These are phyloP conservation scores for Diaporthe ampelina DNA, from an alignment of 2,329 filamentous ascomycete species.

Conservation along the genomic window DNA sequence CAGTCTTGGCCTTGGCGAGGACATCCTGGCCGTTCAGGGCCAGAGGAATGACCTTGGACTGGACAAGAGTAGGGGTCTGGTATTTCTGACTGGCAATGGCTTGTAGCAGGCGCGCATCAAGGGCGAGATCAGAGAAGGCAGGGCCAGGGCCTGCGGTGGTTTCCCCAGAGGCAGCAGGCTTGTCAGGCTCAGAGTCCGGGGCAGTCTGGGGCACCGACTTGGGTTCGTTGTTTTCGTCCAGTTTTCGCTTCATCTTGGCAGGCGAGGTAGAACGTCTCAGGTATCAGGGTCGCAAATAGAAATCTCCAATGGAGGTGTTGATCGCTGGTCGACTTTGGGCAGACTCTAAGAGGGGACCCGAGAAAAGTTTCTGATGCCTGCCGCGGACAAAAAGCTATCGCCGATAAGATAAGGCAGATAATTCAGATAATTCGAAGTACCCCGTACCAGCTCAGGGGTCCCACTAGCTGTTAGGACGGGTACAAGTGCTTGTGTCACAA, in stretches of 20 bases:
- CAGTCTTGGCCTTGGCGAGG: conserved; percentile 91
- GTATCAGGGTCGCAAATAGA: conserved; percentile 32
- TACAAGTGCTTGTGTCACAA: background rate
- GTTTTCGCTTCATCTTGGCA: conserved; percentile 71
- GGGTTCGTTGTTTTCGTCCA: conserved; percentile 68
- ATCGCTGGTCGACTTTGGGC: conserved; percentile 16
- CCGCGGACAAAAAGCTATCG: conserved; percentile 15
- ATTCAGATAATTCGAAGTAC: background rate
- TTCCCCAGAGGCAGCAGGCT: conserved; percentile 44
- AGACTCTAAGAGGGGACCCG: conserved; percentile 11
- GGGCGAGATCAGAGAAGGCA: conserved; percentile 79
- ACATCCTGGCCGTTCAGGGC: conserved; percentile 91
- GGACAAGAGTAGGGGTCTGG: conserved; percentile 87
- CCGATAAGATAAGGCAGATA: conserved; percentile 29
- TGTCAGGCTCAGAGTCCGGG: conserved; percentile 46
- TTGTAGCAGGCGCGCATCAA: conserved; percentile 89
- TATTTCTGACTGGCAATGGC: conserved; percentile 88
- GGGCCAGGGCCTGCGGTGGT: conserved; percentile 53
- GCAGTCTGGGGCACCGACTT: conserved; percentile 51
- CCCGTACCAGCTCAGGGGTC: background rate
- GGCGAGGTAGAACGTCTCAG: background rate
- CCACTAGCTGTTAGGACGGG: background rate
- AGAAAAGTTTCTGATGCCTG: conserved; percentile 37
- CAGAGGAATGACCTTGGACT: conserved; percentile 88
- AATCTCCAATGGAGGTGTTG: conserved; percentile 11